Evolutionary conservation across 345 rosid species (phyloP), one percentile per base, ranked within the genome.

Genomic region (Hibiscus mutabilis): DNA sequence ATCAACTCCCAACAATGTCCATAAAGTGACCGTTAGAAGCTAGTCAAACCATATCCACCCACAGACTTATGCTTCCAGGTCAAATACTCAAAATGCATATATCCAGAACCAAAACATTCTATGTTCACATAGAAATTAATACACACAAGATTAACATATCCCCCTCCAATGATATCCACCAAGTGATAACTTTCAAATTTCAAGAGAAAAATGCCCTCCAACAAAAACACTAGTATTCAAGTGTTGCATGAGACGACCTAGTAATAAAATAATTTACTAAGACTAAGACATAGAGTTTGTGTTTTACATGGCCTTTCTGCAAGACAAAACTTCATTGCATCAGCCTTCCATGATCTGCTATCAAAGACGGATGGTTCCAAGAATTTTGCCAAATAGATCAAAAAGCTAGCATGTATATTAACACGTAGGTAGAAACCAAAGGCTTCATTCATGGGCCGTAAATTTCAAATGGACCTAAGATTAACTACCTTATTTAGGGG

Each of bases 241-340:
- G 64, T 37, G 51, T 10, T 22, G 33, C 64, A 37, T 10, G 3
- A 56, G n/a, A 37, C 18, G 0, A 1, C 53, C 70, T 49, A 69
- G 37, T 37, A 21, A 13, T 19, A 69, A 56, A 22, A 57, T 56
- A 3, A 69, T 27, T 57, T 67, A 29, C 3, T 25, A 49, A 27
- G 22, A 25, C 59, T 51, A 49, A 49, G 19, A 27, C 24, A 4
- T 27, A 51, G 40, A 25, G 19, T 67, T 29, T 49, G 10, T 16
- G 24, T 9, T 33, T 33, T 25, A 47, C 21, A 49, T 24, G 27
- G 16, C 47, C 37, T 46, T 47, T 67, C 58, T 16, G 58, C 53
- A 56, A 31, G 60, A n/a, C 72, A 68, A 18, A 53, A 19, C 72
- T 31, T 11, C 27, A 53, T 68, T 31, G 47, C 61, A 31, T n/a